These are phyloP conservation scores for Diplodia intermedia DNA, from an alignment of 2,329 filamentous ascomycete genomes.

Conservation along the genomic window DNA sequence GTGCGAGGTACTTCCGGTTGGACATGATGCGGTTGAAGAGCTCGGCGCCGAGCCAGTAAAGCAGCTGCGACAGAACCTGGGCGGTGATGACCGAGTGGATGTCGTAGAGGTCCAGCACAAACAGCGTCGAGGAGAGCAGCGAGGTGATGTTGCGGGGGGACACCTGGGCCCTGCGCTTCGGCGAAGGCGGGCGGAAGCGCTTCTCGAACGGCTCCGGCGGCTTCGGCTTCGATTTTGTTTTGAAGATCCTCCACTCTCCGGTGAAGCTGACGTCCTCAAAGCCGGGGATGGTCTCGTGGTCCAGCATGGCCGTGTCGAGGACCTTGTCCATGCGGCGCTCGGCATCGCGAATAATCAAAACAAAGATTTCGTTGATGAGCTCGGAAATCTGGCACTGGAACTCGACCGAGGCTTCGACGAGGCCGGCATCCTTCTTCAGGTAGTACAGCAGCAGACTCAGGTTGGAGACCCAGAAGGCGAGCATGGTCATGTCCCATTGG, in stretches of 20 bases:
- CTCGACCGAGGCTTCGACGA: conserved; percentile 80
- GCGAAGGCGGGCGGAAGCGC: conserved; percentile 88
- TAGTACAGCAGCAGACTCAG: conserved; percentile 95
- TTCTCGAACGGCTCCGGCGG: conserved; percentile 85
- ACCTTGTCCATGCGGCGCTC: conserved; percentile 97
- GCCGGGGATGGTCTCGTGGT: conserved; percentile 96
- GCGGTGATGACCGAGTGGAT: conserved; percentile 95
- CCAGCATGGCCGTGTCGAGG: conserved; percentile 89
- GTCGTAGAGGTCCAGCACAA: conserved; percentile 98
- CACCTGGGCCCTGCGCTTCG: conserved; percentile 88
- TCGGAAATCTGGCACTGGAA: conserved; percentile 95
- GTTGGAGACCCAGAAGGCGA: conserved; percentile 99
- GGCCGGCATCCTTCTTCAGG: conserved; percentile 87
- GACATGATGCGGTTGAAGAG: conserved; percentile 98
- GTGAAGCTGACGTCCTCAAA: conserved; percentile 97
- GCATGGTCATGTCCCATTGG: conserved; percentile 99
- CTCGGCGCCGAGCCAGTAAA: conserved; percentile 96
- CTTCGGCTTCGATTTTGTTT: conserved; percentile 87
- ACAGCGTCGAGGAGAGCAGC: conserved; percentile 90
- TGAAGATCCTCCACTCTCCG: conserved; percentile 98
- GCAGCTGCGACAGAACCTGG: conserved; percentile 87
- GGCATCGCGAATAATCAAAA: conserved; percentile 93
- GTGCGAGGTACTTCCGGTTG: conserved; percentile 89
- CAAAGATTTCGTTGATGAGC: conserved; percentile 97
- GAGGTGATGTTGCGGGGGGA: conserved; percentile 96